Conservation (phyloP, 129 eudicot species). For the Heracleum sosnowskyi region DNA sequence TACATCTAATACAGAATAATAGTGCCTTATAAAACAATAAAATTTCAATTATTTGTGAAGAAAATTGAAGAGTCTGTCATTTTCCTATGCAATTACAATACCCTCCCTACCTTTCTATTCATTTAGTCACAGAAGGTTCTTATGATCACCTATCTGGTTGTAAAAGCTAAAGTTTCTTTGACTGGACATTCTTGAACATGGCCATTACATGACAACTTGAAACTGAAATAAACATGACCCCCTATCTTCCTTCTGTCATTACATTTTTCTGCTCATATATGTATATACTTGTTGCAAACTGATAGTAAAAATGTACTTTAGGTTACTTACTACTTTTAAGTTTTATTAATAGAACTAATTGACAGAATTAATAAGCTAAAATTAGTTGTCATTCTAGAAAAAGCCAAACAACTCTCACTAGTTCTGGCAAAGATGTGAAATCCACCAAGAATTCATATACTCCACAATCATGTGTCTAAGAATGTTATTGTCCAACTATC, state of each 20-base stretch:
- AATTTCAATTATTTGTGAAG: neutral
- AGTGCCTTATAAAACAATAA: neutral
- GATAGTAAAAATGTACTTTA: neutral
- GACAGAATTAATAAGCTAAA: neutral
- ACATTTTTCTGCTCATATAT: neutral
- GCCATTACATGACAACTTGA: neutral
- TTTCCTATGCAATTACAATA: neutral
- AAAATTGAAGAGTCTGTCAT: neutral
- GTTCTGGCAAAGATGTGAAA: constrained; percentile 4
- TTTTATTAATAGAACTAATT: neutral
- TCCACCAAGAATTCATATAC: neutral
- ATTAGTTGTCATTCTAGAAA: neutral
- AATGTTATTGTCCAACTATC: neutral
- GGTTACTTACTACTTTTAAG: neutral
- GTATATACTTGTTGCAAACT: neutral
- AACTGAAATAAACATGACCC: neutral
- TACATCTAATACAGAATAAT: neutral
- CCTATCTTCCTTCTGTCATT: neutral
- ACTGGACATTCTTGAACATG: neutral
- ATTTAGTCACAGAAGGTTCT: neutral
- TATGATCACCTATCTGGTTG: neutral
- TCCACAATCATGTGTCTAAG: neutral
- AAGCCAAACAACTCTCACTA: neutral
- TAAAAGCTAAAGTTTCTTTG: neutral
- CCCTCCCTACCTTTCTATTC: neutral